Base-by-base conservation (phyloP, 768 basidiomycete species). In the Boletus rubroflammeus region DNA sequence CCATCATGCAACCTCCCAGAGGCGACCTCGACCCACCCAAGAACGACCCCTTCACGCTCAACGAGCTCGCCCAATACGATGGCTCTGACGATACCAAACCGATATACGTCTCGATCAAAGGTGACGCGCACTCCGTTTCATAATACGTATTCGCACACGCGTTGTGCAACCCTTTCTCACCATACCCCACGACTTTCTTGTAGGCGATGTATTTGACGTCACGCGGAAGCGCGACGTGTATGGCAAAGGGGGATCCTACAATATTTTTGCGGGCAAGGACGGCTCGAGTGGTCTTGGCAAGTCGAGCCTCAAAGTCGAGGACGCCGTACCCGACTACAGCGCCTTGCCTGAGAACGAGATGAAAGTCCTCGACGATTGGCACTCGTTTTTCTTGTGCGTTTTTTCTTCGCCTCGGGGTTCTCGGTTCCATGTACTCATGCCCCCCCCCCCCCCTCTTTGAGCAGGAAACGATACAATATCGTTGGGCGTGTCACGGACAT, bases 61-160 rank as follows among this genome's bases (percentile, higher is more conserved):
- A 80, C 56, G 71, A 89, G 59, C 77, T 98, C 55, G 83, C 78
- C 36, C 58, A 77, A 62, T 93, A 77, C 67, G 83, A 94, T 69
- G 95, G 95, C 17, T 73, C 76, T 0, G 81, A 85, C 57, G 67
- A 77, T 0, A 63, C 70, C 38, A 82, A 81, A 61, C 90, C 92
- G 0, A 90, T 98, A 57, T 93, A 88, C 61, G 88, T 98, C 40
- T 87, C 93, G 29, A 95, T 98, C 75, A 98, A 97, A 78, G 92
- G 91, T 85, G 54, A 40, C 66, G 61, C 66, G 61, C 58, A 15
- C 23, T 3, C 76, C 7, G 2, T 85, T 23, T 47, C 19, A 43
- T 38, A 19, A 19, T 86, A 36, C 47, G 23, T 47, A 50, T 26
- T 15, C 40, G 14, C 26, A 15, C 59, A 25, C 44, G 34, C 42